Evolutionary conservation across 495 filamentous ascomycete species (phyloP).

Genomic region (Neurospora sp.): DNA sequence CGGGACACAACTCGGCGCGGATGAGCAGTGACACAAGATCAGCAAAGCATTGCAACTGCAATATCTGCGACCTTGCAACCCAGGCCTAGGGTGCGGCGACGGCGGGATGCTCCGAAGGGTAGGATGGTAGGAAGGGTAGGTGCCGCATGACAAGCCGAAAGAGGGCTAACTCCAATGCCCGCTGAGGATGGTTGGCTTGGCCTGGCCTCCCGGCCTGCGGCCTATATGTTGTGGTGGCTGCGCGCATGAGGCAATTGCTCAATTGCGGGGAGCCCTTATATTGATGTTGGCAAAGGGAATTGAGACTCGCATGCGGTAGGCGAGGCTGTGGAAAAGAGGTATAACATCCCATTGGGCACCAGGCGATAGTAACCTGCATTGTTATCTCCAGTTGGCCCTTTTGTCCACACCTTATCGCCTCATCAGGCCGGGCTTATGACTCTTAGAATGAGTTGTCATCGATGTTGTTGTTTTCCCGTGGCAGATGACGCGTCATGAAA

Average conservation of each 20-base stretch:
- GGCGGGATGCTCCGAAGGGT: neutral
- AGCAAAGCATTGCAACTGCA: constrained; percentile 8
- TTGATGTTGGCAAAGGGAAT: neutral
- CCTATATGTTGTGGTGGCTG: constrained; percentile 1
- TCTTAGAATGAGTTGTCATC: neutral
- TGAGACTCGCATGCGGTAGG: neutral
- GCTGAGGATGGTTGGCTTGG: constrained; percentile 5
- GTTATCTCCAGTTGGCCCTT: neutral
- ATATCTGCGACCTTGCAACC: neutral
- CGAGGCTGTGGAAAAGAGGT: neutral
- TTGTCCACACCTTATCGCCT: neutral
- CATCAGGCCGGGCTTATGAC: neutral
- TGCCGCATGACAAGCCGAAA: constrained; percentile 10
- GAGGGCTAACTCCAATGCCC: constrained; percentile 3
- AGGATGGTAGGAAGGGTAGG: neutral
- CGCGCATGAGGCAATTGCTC: constrained; percentile 15
- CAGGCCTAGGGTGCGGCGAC: neutral
- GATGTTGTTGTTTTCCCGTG: neutral
- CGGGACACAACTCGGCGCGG: constrained; percentile 7
- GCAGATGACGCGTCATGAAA: neutral
- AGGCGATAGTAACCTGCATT: neutral
- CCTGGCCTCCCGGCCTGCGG: constrained; percentile 1
- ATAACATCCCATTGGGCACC: neutral
- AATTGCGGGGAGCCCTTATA: constrained; percentile 10
- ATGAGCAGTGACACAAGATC: constrained; percentile 5